Evolutionary conservation across 495 filamentous ascomycete species (phyloP), one percentile per base, ranked within the genome.

Genomic region (Durotheca rogersii): DNA sequence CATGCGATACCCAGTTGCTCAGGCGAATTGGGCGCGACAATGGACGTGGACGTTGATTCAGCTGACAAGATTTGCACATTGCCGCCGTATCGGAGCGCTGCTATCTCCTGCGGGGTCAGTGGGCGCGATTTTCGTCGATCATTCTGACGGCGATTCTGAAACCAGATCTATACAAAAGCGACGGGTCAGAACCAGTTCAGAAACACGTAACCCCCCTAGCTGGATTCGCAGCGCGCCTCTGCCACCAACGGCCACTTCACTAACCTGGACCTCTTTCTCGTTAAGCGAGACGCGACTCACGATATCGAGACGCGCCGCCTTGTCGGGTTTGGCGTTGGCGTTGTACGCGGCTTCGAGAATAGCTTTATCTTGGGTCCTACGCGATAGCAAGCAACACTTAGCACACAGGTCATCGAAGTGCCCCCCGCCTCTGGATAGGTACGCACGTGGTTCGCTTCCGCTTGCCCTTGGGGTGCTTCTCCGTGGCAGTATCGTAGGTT

Each of bases 211-310:
- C 20, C 30, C 20, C 30, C 31, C 14, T 11, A 17, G 18, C 0
- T 9, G 5, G 32, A 27, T 37, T 9, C 30, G 3, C 29, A 14
- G 12, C 25, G 43, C 38, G 44, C 50, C 16, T 1, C 27, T 23
- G 5, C 23, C 14, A 20, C 11, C 15, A 17, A 38, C 9, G 37
- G 25, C 21, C 9, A 33, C 49, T 49, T 20, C 47, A 73, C 86
- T 76, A 61, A 96, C 93, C 82, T 97, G 94, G 12, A 97, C 89
- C 76, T 96, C 92, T 68, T 96, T 96, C 72, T 99, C 93, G 52
- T 88, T 93, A 58, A 99, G 78, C 35, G 87, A 84, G 43, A 97
- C 94, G 64, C 81, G 83, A 67, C 79, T 81, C 43, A 91, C 86
- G 48, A 99, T 89, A 59, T 84, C 85, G 34, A 85, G 77, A 64